Percentiles rank a stretch among this genome's conserved stretches.
These are phyloP conservation scores for Phylloporus sp. DNA, from an alignment of 768 basidiomycete species.

Conservation along the genomic window DNA sequence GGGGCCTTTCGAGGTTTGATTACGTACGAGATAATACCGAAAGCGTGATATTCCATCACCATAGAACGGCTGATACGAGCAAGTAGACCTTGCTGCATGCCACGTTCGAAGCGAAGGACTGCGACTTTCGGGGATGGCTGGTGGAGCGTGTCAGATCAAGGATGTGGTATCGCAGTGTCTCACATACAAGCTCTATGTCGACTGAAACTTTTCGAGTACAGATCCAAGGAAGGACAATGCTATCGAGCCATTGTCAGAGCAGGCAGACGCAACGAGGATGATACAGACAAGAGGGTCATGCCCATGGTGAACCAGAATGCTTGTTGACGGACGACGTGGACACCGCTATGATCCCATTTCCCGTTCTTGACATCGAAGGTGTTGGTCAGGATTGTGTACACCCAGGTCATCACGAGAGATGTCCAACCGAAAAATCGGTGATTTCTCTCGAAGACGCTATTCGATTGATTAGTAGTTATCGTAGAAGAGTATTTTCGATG, in stretches of 20 bases:
- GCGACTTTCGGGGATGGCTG: slow-evolving; percentile 79
- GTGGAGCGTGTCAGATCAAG: slow-evolving; percentile 4
- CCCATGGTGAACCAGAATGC: slow-evolving; percentile 73
- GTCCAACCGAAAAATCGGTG: slow-evolving; percentile 79
- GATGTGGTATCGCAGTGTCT: neutral
- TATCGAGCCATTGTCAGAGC: slow-evolving; percentile 23
- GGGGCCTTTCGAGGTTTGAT: neutral
- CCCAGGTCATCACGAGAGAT: slow-evolving; percentile 53
- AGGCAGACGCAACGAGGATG: neutral
- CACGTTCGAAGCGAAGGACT: slow-evolving; percentile 71
- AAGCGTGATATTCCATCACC: slow-evolving; percentile 79
- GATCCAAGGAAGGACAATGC: slow-evolving; percentile 70
- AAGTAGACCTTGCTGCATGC: slow-evolving; percentile 80
- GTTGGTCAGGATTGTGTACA: slow-evolving; percentile 63
- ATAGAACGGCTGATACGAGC: slow-evolving; percentile 68
- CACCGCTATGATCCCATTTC: slow-evolving; percentile 53
- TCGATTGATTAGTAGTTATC: neutral
- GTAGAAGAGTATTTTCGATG: neutral
- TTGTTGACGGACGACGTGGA: slow-evolving; percentile 57
- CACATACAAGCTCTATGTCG: slow-evolving; percentile 67
- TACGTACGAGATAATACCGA: slow-evolving; percentile 69
- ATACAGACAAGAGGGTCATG: slow-evolving; percentile 66
- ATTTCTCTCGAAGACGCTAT: slow-evolving; percentile 71
- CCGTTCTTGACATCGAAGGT: slow-evolving; percentile 52
- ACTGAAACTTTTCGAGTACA: slow-evolving; percentile 68